phyloP scores from a whole-genome alignment of 495 filamentous ascomycete species.

The Recurvomyces mirabilis region DNA sequence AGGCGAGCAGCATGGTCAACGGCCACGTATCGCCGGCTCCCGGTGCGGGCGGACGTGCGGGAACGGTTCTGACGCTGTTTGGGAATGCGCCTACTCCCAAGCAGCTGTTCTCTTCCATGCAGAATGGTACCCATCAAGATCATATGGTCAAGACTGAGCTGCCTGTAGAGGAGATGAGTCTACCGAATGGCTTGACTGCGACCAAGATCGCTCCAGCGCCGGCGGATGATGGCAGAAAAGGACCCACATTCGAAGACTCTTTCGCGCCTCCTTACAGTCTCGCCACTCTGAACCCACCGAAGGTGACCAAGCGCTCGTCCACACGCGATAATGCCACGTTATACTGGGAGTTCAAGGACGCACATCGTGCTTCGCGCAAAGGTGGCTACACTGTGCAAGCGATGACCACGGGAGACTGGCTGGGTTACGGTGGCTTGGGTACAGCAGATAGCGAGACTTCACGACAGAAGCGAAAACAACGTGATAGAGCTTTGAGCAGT shows the following conservation, averaged over 20 bases:
- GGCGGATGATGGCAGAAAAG: conserved; percentile 33
- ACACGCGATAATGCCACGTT: conserved; percentile 51
- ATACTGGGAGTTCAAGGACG: conserved; percentile 46
- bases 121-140: conserved; percentile 40
- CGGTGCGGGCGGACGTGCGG: conserved; percentile 15
- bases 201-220: conserved; percentile 54
- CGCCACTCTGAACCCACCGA: conserved; percentile 60
- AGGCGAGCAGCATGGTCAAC: background rate
- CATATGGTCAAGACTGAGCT: conserved; percentile 30
- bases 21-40: background rate
- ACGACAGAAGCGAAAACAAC: conserved; percentile 52
- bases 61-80: conserved; percentile 58
- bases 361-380: conserved; percentile 39
- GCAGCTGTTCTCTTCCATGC: conserved; percentile 76
- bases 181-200: conserved; percentile 64
- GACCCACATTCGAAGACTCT: conserved; percentile 62
- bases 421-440: conserved; percentile 47
- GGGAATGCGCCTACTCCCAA: conserved; percentile 58
- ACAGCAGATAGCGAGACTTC: conserved; percentile 45
- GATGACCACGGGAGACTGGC: conserved; percentile 52
- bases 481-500: conserved; percentile 59
- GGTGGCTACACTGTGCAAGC: conserved; percentile 44
- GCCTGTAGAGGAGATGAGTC: conserved; percentile 46
- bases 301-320: conserved; percentile 47
- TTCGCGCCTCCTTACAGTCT: conserved; percentile 62